A percentile compares a stretch with the other conserved stretches of the same genome.
phyloP scores from a whole-genome alignment of 371 early-diverging fungal species.

The Mortierella sp. region DNA sequence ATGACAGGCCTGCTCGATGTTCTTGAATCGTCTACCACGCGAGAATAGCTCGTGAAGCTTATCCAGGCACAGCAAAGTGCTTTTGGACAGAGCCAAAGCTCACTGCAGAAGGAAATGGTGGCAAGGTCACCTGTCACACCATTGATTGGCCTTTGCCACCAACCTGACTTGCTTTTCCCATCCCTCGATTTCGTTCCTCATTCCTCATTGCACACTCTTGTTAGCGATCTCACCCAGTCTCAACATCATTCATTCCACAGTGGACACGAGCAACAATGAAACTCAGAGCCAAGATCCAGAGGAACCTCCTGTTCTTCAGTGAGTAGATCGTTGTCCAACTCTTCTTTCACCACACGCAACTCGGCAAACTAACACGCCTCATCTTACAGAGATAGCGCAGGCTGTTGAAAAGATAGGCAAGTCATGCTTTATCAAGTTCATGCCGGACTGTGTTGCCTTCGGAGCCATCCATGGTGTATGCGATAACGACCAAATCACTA shows the following conservation, averaged over 20 bases:
- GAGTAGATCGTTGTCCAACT: slow-evolving; percentile 6
- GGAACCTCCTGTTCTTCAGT: slow-evolving; percentile 50
- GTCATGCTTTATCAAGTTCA: slow-evolving; percentile 45
- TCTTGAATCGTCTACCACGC: too few relatives aligned
- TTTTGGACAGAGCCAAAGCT: too few relatives aligned
- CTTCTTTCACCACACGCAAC: neutral
- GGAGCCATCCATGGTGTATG: slow-evolving; percentile 36
- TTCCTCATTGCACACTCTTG: neutral
- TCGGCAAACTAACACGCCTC: neutral
- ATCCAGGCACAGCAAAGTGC: too few relatives aligned
- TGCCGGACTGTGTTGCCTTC: slow-evolving; percentile 37
- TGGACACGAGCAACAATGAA: slow-evolving; percentile 15
- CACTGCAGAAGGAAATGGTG: too few relatives aligned
- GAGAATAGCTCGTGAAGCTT: too few relatives aligned
- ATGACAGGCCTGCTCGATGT: too few relatives aligned
- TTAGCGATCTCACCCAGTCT: neutral
- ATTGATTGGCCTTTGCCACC: too few relatives aligned
- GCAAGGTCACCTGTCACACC: too few relatives aligned
- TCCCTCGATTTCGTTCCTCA: too few relatives aligned
- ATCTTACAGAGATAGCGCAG: slow-evolving; percentile 37
- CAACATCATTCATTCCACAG: neutral
- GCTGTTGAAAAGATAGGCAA: slow-evolving; percentile 50
- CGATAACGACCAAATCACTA: slow-evolving; percentile 16
- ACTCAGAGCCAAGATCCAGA: slow-evolving; percentile 36
- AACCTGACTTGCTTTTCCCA: too few relatives aligned